Evolutionary conservation across 2,329 filamentous ascomycete genomes (phyloP), one percentile per base, ranked within the genome.

Genomic region (Botrytis byssoidea): DNA sequence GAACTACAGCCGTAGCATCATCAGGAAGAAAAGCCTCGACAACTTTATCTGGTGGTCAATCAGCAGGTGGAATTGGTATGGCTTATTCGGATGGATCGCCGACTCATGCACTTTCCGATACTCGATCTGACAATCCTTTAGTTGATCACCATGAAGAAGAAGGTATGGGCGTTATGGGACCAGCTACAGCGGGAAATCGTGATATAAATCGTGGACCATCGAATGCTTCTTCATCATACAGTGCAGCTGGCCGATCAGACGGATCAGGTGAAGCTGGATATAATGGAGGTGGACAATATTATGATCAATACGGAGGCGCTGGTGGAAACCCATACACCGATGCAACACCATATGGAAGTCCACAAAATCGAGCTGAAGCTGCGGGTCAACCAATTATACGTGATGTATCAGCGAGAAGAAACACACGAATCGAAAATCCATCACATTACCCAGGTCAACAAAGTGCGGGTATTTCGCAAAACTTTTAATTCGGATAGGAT

Each of bases 191-290:
- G 73, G 88, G 89, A 75, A 91, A 92, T 82, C 87, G 89, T 70
- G 93, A 93, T 77, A 92, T 98, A 51, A 93, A 92, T 77, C 92
- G 96, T 71, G 96, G 96, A 1, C 91, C 94, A 2, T 98, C 95
- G 9, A 98, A 98, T 80, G 96, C 96, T 9, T 99, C 96, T 0
- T 98, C 96, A 0, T 95, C 93, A 1, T 99, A 98, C 84, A 98
- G 95, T 76, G 92, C 91, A 20, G 92, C 90, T 12, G 91, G 90
- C 63, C 89, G 89, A 74, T 98, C 95, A 0, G 90, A 92, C 73
- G 88, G 87, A 16, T 92, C 90, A 16, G 86, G 82, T 20, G 89
- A 91, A 35, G 82, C 84, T 66, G 80, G 79, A 32, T 86, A 84
- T 59, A 88, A 88, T 78, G 84, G 85, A 60, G 83, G 83, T 55